Evolutionary conservation across 441 rosid species (phyloP).

Genomic region (Gossypium gossypioides): DNA sequence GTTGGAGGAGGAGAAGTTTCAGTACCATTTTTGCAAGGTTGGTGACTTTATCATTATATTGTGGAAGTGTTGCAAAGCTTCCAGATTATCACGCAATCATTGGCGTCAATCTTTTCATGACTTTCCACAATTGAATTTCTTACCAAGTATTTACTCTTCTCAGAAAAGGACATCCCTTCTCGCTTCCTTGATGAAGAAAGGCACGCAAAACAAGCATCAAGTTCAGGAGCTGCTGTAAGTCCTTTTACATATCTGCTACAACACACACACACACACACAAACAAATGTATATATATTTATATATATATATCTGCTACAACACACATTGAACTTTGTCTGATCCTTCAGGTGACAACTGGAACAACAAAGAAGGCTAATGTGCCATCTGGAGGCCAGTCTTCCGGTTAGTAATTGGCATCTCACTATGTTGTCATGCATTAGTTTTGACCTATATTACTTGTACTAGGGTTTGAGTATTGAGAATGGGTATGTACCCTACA

Average conservation of each 20-base stretch:
- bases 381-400: constrained; percentile 42
- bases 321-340: constrained; percentile 8
- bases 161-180: constrained; percentile 89
- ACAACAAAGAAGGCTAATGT: constrained; percentile 27
- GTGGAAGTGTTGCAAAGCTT: neutral
- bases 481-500: no score
- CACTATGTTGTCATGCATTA: neutral
- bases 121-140: neutral
- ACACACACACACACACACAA: neutral
- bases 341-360: constrained; percentile 42
- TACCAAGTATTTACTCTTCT: constrained; percentile 9
- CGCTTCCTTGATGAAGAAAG: constrained; percentile 71
- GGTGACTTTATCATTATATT: neutral
- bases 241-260: neutral
- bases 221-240: constrained; percentile 70
- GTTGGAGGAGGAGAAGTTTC: constrained; percentile 96
- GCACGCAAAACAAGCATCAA: constrained; percentile 56
- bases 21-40: constrained; percentile 93
- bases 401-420: constrained; percentile 37
- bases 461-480: no score
- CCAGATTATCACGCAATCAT: neutral
- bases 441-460: neutral
- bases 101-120: neutral
- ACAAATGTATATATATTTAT: neutral
- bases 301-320: neutral